These are phyloP conservation scores for Aspergillus sojae DNA, from an alignment of 2,329 filamentous ascomycete species.

Conservation along the genomic window DNA sequence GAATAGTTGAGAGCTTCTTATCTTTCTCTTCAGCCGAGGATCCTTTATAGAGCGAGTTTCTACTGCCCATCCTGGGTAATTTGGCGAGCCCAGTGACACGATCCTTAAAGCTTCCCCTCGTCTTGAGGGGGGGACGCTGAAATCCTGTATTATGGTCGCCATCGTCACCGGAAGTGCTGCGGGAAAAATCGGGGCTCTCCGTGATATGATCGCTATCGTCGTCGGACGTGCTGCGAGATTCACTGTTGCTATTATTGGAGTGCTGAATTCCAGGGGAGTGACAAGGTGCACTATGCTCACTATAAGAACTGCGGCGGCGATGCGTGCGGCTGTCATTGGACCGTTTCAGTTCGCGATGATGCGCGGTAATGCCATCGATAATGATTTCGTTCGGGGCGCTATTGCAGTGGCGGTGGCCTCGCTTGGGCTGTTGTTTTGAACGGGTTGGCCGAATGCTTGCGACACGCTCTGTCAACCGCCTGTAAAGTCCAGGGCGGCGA, in stretches of 20 bases:
- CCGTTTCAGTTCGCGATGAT: not conserved
- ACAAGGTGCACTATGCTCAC: not conserved
- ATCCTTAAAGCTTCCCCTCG: not conserved
- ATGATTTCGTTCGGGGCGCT: not conserved
- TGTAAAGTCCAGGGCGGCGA: not conserved
- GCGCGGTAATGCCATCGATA: not conserved
- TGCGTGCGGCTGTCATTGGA: not conserved
- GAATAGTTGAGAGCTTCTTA: not conserved
- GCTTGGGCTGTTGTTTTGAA: not conserved
- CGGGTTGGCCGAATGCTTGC: not conserved
- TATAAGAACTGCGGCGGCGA: not conserved
- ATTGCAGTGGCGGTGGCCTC: not conserved
- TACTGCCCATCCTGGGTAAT: not conserved
- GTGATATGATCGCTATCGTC: not conserved
- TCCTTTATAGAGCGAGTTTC: not conserved
- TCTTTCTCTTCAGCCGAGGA: not conserved
- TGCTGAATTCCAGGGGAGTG: not conserved
- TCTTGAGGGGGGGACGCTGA: not conserved
- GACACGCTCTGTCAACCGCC: not conserved
- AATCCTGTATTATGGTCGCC: not conserved
- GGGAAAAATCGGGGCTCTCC: not conserved
- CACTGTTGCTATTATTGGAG: not conserved
- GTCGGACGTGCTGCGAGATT: not conserved
- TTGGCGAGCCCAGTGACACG: not conserved
- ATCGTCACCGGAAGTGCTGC: not conserved